Evolutionary conservation across 2,329 filamentous ascomycete genomes (phyloP).

Genomic region (Aspergillus awamori): DNA sequence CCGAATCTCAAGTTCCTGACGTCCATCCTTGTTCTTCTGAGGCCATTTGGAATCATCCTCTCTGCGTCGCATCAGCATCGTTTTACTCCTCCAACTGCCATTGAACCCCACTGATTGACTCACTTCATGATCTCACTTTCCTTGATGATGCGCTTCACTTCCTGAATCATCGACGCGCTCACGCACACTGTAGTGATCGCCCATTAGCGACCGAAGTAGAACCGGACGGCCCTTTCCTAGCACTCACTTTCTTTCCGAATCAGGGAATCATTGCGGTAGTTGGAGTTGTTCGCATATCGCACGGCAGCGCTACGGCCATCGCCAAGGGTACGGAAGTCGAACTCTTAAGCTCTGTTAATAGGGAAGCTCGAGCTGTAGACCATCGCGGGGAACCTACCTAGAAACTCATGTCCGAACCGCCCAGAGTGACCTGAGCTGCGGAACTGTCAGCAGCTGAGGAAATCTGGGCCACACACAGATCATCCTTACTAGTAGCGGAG

Average conservation of each 20-base stretch:
- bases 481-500: constrained; percentile 88
- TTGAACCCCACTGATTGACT: constrained; percentile 23
- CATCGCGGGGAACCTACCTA: constrained; percentile 63
- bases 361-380: constrained; percentile 24
- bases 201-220: constrained; percentile 22
- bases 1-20: constrained; percentile 93
- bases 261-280: constrained; percentile 97
- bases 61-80: constrained; percentile 52
- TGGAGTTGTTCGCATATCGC: constrained; percentile 98
- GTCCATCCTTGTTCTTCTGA: constrained; percentile 97
- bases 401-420: constrained; percentile 95
- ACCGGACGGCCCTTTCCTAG: constrained; percentile 10
- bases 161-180: constrained; percentile 83
- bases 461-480: constrained; percentile 35
- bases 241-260: constrained; percentile 97
- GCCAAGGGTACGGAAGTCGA: constrained; percentile 89
- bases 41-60: constrained; percentile 99
- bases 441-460: constrained; percentile 45
- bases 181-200: constrained; percentile 75
- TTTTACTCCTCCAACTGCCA: neutral
- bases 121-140: constrained; percentile 97
- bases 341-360: constrained; percentile 63
- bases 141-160: constrained; percentile 97
- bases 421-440: constrained; percentile 93
- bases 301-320: constrained; percentile 92